Base-by-base conservation (phyloP, 306 rosid species). In the Trichosanthes truncata region DNA sequence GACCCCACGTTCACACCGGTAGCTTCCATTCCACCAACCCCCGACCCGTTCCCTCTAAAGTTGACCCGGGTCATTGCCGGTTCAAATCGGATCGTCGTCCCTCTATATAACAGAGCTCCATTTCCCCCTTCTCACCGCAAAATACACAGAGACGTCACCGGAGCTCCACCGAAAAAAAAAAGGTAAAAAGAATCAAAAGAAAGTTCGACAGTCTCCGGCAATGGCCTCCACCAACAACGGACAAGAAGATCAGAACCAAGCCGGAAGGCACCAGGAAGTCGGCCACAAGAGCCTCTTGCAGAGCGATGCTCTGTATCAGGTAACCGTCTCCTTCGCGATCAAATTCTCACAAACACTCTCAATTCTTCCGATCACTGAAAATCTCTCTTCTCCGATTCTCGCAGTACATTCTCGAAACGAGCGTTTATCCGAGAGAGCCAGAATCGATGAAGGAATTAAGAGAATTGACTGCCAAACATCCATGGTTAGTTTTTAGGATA, bases 271-370 rank as follows among this genome's bases (percentile, higher is more conserved):
- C 88, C 97, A 92, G 72, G 98, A 92, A 81, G 98, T 94, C 76
- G 98, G 98, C 83, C 98, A 94, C 92, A 94, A 94, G 88, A 94
- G 98, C 80, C 97, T 94, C 80, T 86, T 94, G 45, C 98, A 92
- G 61, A 94, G 97, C 79, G 98, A 94, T 87, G 98, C 91, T 83
- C 96, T 94, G 31, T 94, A 90, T 72, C 98, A 94, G 98, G 98
- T 94, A 82, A 43, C 25, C 72, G 9, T 21, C 23, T 23, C 21
- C 66, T 1, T 25, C 18, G 7, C 26, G 0, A 9, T 26, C 26
- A 5, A 13, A 25, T 23, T 17, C 59, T 14, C 41, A 15, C 29
- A 12, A 72, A 53, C 20, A 6, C 38, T 33, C 33, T 74, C 17
- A 10, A 1, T 52, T 76, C 46, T 23, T 14, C 65, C 23, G 17